Percentiles rank a stretch among this genome's conserved stretches.
Conservation (phyloP, 768 basidiomycete species). For the Lactarius psammicola region DNA sequence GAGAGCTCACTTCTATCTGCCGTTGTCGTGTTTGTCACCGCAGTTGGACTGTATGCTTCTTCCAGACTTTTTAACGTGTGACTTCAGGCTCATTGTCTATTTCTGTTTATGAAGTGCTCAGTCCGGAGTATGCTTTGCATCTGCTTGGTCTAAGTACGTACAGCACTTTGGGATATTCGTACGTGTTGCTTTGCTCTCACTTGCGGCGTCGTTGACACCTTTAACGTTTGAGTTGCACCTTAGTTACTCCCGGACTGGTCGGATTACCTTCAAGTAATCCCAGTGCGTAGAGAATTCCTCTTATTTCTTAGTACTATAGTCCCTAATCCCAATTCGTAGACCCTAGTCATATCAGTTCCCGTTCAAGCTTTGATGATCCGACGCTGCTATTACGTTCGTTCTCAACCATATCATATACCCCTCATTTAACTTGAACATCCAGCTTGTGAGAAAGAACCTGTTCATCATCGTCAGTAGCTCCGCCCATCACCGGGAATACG, state of each 20-base stretch:
- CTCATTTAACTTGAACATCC: background rate
- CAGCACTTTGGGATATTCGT: background rate
- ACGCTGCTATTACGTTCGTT: conserved; percentile 23
- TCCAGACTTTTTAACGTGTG: background rate
- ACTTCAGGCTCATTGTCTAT: background rate
- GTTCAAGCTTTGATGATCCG: conserved; percentile 20
- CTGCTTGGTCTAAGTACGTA: conserved; percentile 8
- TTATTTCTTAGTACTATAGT: background rate
- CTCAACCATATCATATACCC: background rate
- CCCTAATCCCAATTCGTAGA: conserved; percentile 8
- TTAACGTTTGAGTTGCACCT: background rate
- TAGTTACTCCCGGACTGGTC: background rate
- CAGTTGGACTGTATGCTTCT: conserved; percentile 10
- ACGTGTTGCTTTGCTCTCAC: background rate
- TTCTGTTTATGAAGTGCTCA: background rate
- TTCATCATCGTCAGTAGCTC: conserved; percentile 11
- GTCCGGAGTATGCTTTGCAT: conserved; percentile 7
- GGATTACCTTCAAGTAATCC: background rate
- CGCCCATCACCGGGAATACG: background rate
- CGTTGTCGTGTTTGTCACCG: conserved; percentile 2
- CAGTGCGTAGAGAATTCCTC: background rate
- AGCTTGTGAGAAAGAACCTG: conserved; percentile 13
- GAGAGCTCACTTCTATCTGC: background rate
- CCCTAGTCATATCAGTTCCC: conserved; percentile 6
- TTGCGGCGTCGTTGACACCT: background rate